A percentile compares a stretch with the other conserved stretches of the same genome.
Evolutionary conservation across 192 early-diverging fungal species (phyloP).

Genomic region (Coemansia sp.): DNA sequence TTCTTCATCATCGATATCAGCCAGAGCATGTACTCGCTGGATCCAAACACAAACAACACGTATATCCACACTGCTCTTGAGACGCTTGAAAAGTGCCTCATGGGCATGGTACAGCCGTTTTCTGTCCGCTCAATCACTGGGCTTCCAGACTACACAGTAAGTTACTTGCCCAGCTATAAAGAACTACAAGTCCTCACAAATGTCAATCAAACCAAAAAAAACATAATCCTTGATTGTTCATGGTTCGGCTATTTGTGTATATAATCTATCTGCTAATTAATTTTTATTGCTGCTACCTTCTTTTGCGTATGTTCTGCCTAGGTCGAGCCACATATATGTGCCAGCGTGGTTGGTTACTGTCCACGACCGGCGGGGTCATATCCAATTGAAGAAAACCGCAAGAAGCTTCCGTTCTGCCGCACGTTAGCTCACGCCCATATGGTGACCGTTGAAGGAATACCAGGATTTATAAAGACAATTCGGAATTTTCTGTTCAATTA

Average conservation of each 20-base stretch:
- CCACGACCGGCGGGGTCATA: slow-evolving; percentile 47
- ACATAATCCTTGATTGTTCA: background rate
- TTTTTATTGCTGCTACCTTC: background rate
- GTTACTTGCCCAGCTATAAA: background rate
- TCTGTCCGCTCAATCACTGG: slow-evolving; percentile 36
- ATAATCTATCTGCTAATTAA: background rate
- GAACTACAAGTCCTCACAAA: background rate
- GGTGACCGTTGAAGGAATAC: slow-evolving; percentile 37
- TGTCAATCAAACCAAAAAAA: background rate
- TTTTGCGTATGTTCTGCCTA: slow-evolving; percentile 3
- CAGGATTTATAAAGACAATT: slow-evolving; percentile 44
- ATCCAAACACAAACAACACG: slow-evolving; percentile 45
- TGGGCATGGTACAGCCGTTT: slow-evolving; percentile 53
- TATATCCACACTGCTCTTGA: slow-evolving; percentile 51
- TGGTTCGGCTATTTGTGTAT: background rate
- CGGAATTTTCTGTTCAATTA: slow-evolving; percentile 56
- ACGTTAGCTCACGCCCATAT: slow-evolving; percentile 46
- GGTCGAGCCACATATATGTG: slow-evolving; percentile 53
- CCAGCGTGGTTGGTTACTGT: slow-evolving; percentile 50
- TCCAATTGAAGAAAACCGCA: slow-evolving; percentile 28
- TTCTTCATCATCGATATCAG: slow-evolving; percentile 57
- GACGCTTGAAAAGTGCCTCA: slow-evolving; percentile 55
- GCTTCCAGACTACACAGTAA: slow-evolving; percentile 35
- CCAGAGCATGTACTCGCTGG: slow-evolving; percentile 59
- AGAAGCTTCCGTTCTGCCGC: slow-evolving; percentile 55